These are phyloP conservation scores for Terana coerulea DNA, from an alignment of 768 basidiomycete species.

Conservation along the genomic window DNA sequence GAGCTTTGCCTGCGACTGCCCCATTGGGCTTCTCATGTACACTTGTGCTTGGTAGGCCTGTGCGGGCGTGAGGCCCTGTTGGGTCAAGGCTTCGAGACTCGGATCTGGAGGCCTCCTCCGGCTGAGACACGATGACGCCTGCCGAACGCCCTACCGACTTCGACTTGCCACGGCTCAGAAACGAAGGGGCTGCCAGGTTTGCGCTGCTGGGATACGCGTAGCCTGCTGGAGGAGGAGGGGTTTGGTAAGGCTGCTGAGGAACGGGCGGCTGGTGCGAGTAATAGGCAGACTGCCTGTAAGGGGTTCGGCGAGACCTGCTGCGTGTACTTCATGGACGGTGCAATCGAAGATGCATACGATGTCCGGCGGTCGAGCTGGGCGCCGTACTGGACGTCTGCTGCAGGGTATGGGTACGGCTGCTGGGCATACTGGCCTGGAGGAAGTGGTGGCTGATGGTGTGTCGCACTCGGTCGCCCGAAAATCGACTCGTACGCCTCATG, in stretches of 20 bases:
- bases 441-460: conserved; percentile 42
- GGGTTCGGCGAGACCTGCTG: conserved; percentile 19
- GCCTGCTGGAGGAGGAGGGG: conserved; percentile 22
- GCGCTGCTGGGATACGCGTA: not conserved
- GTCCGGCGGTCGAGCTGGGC: conserved; percentile 41
- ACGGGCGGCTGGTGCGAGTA: conserved; percentile 27
- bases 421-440: conserved; percentile 34
- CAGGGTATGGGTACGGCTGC: conserved; percentile 30
- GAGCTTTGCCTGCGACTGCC: conserved; percentile 30
- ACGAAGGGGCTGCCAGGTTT: conserved; percentile 33
- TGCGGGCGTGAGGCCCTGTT: conserved; percentile 63
- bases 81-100: conserved; percentile 39
- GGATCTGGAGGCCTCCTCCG: conserved; percentile 49
- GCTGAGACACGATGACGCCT: conserved; percentile 43
- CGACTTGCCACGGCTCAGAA: conserved; percentile 42
- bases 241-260: conserved; percentile 16
- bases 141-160: conserved; percentile 47
- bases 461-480: conserved; percentile 70
- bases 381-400: conserved; percentile 24
- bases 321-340: conserved; percentile 25
- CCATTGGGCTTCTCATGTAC: conserved; percentile 43
- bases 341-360: conserved; percentile 39
- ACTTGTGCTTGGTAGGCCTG: conserved; percentile 82
- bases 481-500: conserved; percentile 78
- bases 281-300: conserved; percentile 40